These are phyloP conservation scores for Zygosaccharomyces gambellarensis DNA, from an alignment of 805 yeast species.

Conservation along the genomic window DNA sequence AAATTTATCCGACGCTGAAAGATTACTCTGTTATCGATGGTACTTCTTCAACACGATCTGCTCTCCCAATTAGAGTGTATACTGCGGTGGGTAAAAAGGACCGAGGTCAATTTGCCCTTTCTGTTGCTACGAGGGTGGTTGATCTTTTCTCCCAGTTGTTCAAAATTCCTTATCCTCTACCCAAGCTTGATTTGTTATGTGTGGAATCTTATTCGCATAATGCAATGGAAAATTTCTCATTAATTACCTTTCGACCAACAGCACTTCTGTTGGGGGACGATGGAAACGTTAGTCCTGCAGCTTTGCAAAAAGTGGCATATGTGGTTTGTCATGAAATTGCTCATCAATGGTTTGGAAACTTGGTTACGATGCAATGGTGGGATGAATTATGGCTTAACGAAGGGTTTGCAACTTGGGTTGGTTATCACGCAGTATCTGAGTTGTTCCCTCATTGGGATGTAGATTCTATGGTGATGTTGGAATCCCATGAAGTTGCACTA, in stretches of 20 bases:
- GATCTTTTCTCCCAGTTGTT: slow-evolving; percentile 61
- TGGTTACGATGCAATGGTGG: slow-evolving; percentile 94
- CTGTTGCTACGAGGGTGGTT: slow-evolving; percentile 58
- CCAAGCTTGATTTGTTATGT: slow-evolving; percentile 75
- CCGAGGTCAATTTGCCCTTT: slow-evolving; percentile 59
- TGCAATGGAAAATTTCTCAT: slow-evolving; percentile 92
- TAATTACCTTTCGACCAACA: slow-evolving; percentile 62
- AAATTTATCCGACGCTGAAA: slow-evolving; percentile 14
- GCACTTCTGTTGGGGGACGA: slow-evolving; percentile 42
- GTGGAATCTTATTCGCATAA: slow-evolving; percentile 71
- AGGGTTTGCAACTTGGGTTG: slow-evolving; percentile 87
- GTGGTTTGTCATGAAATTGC: slow-evolving; percentile 85
- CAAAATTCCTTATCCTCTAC: slow-evolving; percentile 70
- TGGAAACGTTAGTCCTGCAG: slow-evolving; percentile 36
- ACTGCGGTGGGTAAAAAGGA: slow-evolving; percentile 52
- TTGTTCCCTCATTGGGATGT: slow-evolving; percentile 81
- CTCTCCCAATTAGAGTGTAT: slow-evolving; percentile 64
- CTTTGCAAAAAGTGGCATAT: slow-evolving; percentile 69
- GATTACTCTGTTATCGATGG: slow-evolving; percentile 14
- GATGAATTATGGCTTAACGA: slow-evolving; percentile 86
- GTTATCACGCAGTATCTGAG: slow-evolving; percentile 61
- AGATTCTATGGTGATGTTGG: slow-evolving; percentile 51
- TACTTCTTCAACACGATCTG: slow-evolving; percentile 17
- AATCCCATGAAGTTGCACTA: slow-evolving; percentile 37
- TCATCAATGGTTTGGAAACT: slow-evolving; percentile 89